phyloP scores from a whole-genome alignment of 176 grass and related monocot genomes.

The Thinopyrum elongatum region DNA sequence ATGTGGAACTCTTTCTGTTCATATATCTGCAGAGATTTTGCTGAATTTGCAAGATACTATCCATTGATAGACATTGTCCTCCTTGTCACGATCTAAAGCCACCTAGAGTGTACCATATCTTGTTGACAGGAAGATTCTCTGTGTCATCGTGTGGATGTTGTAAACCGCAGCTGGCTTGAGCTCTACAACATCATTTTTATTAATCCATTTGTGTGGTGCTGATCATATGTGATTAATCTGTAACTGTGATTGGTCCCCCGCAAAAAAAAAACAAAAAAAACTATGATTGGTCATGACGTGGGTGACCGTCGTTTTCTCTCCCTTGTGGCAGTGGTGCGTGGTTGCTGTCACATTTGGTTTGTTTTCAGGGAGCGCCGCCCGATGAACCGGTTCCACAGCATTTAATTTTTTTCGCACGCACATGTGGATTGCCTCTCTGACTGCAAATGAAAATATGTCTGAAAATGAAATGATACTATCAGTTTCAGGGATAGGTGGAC shows the following conservation, averaged over 20 bases:
- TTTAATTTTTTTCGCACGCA: neutral
- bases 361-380: slow-evolving; percentile 3
- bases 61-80: too few relatives aligned
- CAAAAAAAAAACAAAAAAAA: too few relatives aligned
- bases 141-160: neutral
- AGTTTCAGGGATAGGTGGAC: too few relatives aligned
- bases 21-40: too few relatives aligned
- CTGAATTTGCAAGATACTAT: too few relatives aligned
- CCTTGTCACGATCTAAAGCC: too few relatives aligned
- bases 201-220: neutral
- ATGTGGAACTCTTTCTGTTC: too few relatives aligned
- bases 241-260: neutral
- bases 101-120: too few relatives aligned
- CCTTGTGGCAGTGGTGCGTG: neutral
- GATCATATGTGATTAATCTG: neutral
- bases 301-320: neutral
- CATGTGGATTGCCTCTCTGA: neutral
- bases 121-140: neutral
- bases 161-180: slow-evolving; percentile 6
- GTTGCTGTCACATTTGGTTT: neutral
- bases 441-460: too few relatives aligned
- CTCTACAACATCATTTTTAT: neutral
- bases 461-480: too few relatives aligned
- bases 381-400: slow-evolving; percentile 1
- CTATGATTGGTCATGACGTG: neutral